Evolutionary conservation across 768 basidiomycete genomes (phyloP).

Genomic region (Lactifluus piperatus): DNA sequence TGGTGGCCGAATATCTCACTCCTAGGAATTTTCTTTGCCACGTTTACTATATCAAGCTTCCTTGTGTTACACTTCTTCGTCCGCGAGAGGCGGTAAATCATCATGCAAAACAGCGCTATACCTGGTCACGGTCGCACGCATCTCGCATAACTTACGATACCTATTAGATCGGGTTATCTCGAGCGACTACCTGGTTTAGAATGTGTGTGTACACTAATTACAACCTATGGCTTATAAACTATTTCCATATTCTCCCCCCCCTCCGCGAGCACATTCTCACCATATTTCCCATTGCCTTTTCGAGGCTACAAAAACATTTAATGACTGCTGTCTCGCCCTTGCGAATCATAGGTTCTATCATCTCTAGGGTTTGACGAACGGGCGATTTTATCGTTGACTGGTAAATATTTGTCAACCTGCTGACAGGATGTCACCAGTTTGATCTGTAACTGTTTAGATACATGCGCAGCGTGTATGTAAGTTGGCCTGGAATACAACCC

Average conservation of each 20-base stretch:
- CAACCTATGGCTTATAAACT: background rate
- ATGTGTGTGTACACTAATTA: conserved; percentile 2
- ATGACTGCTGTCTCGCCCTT: background rate
- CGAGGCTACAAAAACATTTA: background rate
- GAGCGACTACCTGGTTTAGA: background rate
- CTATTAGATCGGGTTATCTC: conserved; percentile 5
- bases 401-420: background rate
- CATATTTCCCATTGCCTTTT: background rate
- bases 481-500: background rate
- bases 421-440: background rate
- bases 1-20: conserved; percentile 97
- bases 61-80: conserved; percentile 81
- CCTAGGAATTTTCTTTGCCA: conserved; percentile 77
- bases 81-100: conserved; percentile 54
- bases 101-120: background rate
- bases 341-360: background rate
- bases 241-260: background rate
- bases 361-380: background rate
- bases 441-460: background rate
- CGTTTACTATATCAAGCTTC: conserved; percentile 71
- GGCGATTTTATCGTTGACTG: background rate
- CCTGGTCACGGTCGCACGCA: background rate
- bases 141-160: background rate
- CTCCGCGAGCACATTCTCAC: background rate
- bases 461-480: background rate